A percentile compares a stretch with the other conserved stretches of the same genome.
Evolutionary conservation across 257 asterid genomes (phyloP).

Genomic region (Cinchona pubescens): DNA sequence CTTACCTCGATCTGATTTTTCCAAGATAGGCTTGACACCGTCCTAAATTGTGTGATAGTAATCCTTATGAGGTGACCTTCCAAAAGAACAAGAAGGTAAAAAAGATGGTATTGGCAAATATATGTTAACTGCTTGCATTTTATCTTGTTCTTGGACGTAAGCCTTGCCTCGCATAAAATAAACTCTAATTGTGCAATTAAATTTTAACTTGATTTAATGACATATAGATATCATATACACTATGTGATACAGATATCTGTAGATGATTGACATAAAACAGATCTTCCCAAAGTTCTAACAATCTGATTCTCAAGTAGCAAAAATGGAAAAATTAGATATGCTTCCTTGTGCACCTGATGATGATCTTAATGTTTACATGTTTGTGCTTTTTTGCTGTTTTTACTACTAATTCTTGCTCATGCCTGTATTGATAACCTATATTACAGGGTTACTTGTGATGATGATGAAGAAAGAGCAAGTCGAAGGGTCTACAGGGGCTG

Average conservation of each 20-base stretch:
- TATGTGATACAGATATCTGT: not conserved
- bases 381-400: not conserved
- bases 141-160: not conserved
- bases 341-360: too few species aligned
- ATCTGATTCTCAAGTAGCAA: not conserved
- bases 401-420: not conserved
- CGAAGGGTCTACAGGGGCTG: conserved; percentile 54
- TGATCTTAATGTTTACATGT: not conserved
- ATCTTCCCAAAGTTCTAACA: not conserved
- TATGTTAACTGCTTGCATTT: too few species aligned
- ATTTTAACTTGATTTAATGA: not conserved
- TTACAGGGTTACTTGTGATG: conserved; percentile 44
- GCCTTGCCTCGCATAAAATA: not conserved
- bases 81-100: not conserved
- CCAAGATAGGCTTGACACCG: not conserved
- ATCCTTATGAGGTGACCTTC: not conserved
- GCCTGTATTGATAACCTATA: not conserved
- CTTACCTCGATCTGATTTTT: not conserved
- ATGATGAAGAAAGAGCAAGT: conserved; percentile 57
- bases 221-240: not conserved
- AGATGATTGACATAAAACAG: not conserved
- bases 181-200: not conserved
- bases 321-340: not conserved
- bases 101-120: not conserved
- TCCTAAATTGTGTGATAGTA: not conserved